These are phyloP conservation scores for Rehmannia glutinosa DNA, from an alignment of 257 asterid species.

Conservation along the genomic window DNA sequence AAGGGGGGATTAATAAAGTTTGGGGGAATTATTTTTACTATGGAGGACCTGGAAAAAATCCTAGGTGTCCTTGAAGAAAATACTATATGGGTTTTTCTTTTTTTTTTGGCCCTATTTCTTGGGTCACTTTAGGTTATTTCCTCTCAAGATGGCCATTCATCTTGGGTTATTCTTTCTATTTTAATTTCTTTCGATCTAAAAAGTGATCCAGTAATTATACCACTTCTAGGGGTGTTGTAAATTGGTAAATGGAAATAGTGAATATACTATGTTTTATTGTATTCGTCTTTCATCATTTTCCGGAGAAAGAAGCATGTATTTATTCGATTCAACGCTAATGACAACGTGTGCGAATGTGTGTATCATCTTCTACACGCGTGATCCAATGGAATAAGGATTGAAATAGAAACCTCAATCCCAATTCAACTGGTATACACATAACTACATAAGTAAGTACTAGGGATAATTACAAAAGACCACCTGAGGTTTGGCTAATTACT, in stretches of 20 bases:
- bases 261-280: conserved; percentile 29
- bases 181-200: conserved; percentile 28
- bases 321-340: too few species aligned
- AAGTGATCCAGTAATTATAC: conserved; percentile 35
- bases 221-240: conserved; percentile 37
- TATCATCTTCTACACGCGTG: too few species aligned
- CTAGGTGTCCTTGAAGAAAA: conserved; percentile 34
- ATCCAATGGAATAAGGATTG: too few species aligned
- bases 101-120: neutral
- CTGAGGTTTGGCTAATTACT: too few species aligned
- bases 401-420: too few species aligned
- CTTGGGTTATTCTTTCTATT: conserved; percentile 42
- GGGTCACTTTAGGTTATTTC: conserved; percentile 23
- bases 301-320: too few species aligned
- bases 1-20: conserved; percentile 42
- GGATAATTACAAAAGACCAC: too few species aligned
- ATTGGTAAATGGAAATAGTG: conserved; percentile 46
- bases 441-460: too few species aligned
- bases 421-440: too few species aligned
- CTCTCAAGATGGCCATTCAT: conserved; percentile 17
- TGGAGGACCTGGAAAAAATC: conserved; percentile 61
- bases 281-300: neutral
- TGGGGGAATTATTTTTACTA: conserved; percentile 58
- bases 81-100: neutral
- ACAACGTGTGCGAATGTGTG: too few species aligned